Evolutionary conservation across 2,329 filamentous ascomycete genomes (phyloP), one percentile per base, ranked within the genome.

Genomic region (Penicillium concentricum): DNA sequence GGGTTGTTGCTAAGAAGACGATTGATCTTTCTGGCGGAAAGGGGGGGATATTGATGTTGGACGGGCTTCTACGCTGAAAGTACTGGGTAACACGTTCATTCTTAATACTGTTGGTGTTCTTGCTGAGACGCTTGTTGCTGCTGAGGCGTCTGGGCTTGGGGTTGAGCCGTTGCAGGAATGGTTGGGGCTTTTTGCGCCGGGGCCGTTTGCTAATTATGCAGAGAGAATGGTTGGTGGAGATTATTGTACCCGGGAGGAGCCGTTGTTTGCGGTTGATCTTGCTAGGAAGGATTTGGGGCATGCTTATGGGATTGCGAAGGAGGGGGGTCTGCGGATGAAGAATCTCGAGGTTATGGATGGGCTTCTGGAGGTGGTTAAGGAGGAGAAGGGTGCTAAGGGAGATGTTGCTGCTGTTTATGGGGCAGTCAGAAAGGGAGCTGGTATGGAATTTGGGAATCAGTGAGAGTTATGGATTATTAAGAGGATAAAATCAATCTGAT

Each of bases 351-450:
- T 87, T 4, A 87, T 81, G 1, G 87, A 92, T 73, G 79, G 76
- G 28, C 88, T 94, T 72, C 74, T 96, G 65, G 80, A 81, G 53
- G 76, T 79, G 55, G 86, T 96, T 2, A 87, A 90, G 72, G 84
- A 87, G 56, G 81, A 91, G 59, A 77, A 80, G 46, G 91, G 90
- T 0, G 81, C 82, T 43, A 85, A 81, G 63, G 91, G 91, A 0
- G 92, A 96, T 74, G 84, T 96, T 71, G 87, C 90, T 2, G 87
- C 84, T 12, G 88, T 96, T 37, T 96, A 96, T 76, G 92, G 92
- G 0, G 88, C 87, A 2, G 86, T 89, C 53, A 84, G 92, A 66
- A 79, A 87, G 75, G 87, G 91, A 70, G 84, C 83, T 28, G 91
- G 91, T 0, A 73, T 96, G 65, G 81, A 85, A 53, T 96, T 87